Percentiles rank a stretch among this genome's conserved stretches.
Evolutionary conservation across 2,329 filamentous ascomycete genomes (phyloP).

Genomic region (Xylariaceae sp.): DNA sequence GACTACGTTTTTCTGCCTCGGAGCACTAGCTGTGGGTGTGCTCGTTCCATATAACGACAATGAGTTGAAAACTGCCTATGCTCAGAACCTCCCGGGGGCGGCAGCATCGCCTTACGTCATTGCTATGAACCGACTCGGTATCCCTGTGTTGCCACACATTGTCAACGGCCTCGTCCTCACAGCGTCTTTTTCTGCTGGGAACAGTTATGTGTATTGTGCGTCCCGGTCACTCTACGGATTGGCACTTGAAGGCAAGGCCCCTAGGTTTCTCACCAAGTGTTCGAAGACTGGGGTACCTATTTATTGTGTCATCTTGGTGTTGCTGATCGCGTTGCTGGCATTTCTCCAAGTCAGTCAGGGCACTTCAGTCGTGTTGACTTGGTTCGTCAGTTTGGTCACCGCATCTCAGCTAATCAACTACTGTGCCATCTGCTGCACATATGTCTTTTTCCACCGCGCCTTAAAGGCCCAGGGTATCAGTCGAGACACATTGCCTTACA

Average conservation of each 20-base stretch:
- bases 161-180: slow-evolving; percentile 70
- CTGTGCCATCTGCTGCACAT: slow-evolving; percentile 64
- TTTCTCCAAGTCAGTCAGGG: slow-evolving; percentile 68
- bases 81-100: slow-evolving; percentile 56
- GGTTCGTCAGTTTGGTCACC: slow-evolving; percentile 67
- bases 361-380: slow-evolving; percentile 63
- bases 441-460: slow-evolving; percentile 68
- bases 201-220: slow-evolving; percentile 65
- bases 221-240: slow-evolving; percentile 65
- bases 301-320: slow-evolving; percentile 64
- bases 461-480: slow-evolving; percentile 65
- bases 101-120: slow-evolving; percentile 65
- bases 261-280: slow-evolving; percentile 55
- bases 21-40: slow-evolving; percentile 67
- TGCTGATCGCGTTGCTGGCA: slow-evolving; percentile 64
- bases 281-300: slow-evolving; percentile 66
- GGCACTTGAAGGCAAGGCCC: slow-evolving; percentile 65
- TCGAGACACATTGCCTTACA: slow-evolving; percentile 65
- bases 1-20: slow-evolving; percentile 70
- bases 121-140: slow-evolving; percentile 63
- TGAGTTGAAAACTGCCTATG: slow-evolving; percentile 58
- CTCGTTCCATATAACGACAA: slow-evolving; percentile 65
- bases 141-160: slow-evolving; percentile 62
- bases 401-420: slow-evolving; percentile 74
- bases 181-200: slow-evolving; percentile 63